Evolutionary conservation across 805 yeast species (phyloP).

Genomic region (Diddensiella caesifluorescens): DNA sequence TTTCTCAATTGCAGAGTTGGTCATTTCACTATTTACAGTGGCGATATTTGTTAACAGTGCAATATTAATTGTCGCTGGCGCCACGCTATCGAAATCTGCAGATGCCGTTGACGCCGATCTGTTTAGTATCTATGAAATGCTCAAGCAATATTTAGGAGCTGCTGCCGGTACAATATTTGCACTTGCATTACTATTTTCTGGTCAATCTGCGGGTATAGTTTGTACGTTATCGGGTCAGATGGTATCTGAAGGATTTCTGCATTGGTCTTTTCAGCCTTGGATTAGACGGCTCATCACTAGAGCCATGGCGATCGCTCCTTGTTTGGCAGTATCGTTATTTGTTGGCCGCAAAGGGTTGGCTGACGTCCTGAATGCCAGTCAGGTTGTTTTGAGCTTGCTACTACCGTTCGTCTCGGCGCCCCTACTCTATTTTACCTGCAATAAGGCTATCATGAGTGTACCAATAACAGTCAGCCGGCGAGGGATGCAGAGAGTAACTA

Average conservation of each 20-base stretch:
- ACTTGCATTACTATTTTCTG: constrained; percentile 78
- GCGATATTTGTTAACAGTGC: constrained; percentile 93
- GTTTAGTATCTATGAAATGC: constrained; percentile 69
- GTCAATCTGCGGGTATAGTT: constrained; percentile 94
- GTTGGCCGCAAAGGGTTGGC: constrained; percentile 78
- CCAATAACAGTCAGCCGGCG: constrained; percentile 12
- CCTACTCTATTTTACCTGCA: constrained; percentile 72
- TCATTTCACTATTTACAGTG: constrained; percentile 74
- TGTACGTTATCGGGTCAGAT: constrained; percentile 92
- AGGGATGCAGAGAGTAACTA: constrained; percentile 1
- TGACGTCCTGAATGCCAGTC: constrained; percentile 69
- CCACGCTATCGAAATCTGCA: constrained; percentile 60
- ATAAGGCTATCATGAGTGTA: constrained; percentile 56
- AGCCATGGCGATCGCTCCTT: constrained; percentile 78
- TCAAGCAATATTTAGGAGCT: constrained; percentile 65
- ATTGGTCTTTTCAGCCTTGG: constrained; percentile 79
- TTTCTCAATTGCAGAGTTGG: constrained; percentile 75
- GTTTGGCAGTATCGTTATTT: constrained; percentile 63
- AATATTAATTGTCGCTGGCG: constrained; percentile 85
- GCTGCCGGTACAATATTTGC: constrained; percentile 90
- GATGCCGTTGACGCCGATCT: constrained; percentile 75
- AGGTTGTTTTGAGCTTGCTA: constrained; percentile 74
- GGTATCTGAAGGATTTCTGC: constrained; percentile 84
- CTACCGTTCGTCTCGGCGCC: constrained; percentile 89
- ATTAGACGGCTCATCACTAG: constrained; percentile 74